Conservation (phyloP, 1,284 basidiomycete species). For the Erythrobasidium hasegawianum region DNA sequence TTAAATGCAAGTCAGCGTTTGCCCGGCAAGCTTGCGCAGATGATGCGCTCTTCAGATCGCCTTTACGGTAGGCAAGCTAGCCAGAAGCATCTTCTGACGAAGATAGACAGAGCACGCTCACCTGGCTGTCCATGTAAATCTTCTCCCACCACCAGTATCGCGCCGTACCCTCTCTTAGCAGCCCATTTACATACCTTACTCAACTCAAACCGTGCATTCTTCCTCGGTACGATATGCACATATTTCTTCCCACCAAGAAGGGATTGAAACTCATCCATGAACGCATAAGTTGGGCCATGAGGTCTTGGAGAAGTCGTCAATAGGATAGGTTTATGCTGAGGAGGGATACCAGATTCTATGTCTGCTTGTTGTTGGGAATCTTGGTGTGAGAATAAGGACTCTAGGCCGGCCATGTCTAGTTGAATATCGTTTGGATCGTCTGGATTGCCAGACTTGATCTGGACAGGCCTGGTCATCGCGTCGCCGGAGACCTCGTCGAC, state of each 20-base stretch:
- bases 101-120: constrained; percentile 53
- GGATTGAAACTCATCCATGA: constrained; percentile 84
- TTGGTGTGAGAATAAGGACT: constrained; percentile 46
- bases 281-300: constrained; percentile 75
- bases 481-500: constrained; percentile 28
- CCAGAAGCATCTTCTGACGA: not conserved
- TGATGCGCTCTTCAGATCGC: too few relatives aligned
- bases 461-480: constrained; percentile 42
- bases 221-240: constrained; percentile 83
- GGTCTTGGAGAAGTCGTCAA: constrained; percentile 87
- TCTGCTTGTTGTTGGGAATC: constrained; percentile 43
- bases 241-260: constrained; percentile 71
- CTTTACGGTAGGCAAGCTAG: too few relatives aligned
- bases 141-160: constrained; percentile 90
- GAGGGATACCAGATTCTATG: constrained; percentile 45
- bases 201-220: constrained; percentile 89
- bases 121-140: constrained; percentile 71
- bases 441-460: constrained; percentile 41
- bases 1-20: not conserved
- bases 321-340: constrained; percentile 62
- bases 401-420: constrained; percentile 44
- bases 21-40: not conserved
- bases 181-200: constrained; percentile 94
- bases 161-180: constrained; percentile 77
- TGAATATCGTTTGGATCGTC: constrained; percentile 38